A percentile compares a stretch with the other conserved stretches of the same genome.
These are phyloP conservation scores for Fusarium temperatum DNA, from an alignment of 2,329 filamentous ascomycete genomes.

Conservation along the genomic window DNA sequence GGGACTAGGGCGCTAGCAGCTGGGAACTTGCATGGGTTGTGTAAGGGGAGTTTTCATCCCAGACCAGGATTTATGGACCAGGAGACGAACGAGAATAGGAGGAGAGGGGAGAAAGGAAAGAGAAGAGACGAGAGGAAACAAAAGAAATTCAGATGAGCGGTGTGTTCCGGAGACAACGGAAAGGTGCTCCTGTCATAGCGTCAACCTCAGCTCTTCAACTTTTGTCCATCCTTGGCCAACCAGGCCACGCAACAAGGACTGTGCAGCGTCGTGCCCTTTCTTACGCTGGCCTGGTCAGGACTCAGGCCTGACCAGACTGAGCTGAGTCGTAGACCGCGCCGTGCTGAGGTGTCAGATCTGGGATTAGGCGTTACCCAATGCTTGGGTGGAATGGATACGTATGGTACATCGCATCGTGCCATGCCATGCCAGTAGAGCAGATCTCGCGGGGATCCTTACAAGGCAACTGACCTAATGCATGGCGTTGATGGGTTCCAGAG, in stretches of 20 bases:
- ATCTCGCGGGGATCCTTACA: constrained; percentile 40
- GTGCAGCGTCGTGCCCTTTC: background rate
- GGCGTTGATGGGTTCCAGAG: constrained; percentile 29
- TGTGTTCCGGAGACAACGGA: constrained; percentile 22
- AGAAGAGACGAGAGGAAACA: constrained; percentile 17
- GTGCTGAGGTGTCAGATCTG: constrained; percentile 16
- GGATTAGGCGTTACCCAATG: constrained; percentile 17
- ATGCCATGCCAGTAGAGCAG: constrained; percentile 15
- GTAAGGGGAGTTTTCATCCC: constrained; percentile 14
- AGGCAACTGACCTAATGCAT: constrained; percentile 36
- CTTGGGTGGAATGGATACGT: constrained; percentile 18
- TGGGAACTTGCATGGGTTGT: constrained; percentile 33
- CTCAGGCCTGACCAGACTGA: background rate
- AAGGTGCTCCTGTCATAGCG: constrained; percentile 25
- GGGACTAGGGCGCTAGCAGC: constrained; percentile 40
- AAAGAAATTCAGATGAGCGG: constrained; percentile 30
- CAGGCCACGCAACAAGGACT: background rate
- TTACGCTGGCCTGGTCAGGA: background rate
- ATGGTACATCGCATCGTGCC: constrained; percentile 2
- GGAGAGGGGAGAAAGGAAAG: constrained; percentile 6
- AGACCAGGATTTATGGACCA: constrained; percentile 1
- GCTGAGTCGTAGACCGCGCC: background rate
- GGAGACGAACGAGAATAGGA: constrained; percentile 3
- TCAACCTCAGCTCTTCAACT: constrained; percentile 19
- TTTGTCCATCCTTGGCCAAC: background rate